Conservation (phyloP, 2,329 filamentous ascomycete genomes). For the Pseudogymnoascus sp. region DNA sequence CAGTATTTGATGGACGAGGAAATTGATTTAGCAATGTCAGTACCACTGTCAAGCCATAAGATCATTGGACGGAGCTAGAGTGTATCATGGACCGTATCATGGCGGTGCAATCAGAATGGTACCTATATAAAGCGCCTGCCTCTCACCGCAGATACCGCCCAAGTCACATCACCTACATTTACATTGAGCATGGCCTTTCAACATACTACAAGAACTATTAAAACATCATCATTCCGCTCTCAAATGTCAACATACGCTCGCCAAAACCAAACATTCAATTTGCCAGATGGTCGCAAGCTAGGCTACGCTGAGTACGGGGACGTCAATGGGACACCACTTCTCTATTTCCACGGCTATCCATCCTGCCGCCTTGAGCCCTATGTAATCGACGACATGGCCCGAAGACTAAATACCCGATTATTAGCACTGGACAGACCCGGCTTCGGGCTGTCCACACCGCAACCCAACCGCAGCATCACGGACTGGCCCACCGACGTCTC, state of each 20-base stretch:
- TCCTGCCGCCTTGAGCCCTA: slow-evolving; percentile 33
- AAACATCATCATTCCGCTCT: not conserved
- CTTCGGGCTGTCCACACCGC: slow-evolving; percentile 33
- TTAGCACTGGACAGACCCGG: slow-evolving; percentile 36
- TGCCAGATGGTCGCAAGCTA: slow-evolving; percentile 34
- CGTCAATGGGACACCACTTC: slow-evolving; percentile 13
- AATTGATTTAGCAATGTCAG: not conserved
- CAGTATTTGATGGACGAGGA: not conserved
- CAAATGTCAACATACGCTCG: slow-evolving; percentile 8
- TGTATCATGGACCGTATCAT: not conserved
- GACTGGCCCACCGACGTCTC: slow-evolving; percentile 37
- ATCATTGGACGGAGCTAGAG: not conserved
- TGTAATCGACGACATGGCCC: slow-evolving; percentile 23
- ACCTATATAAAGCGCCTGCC: not conserved
- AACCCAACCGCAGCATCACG: slow-evolving; percentile 20
- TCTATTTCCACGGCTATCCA: slow-evolving; percentile 38
- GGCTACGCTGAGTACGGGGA: slow-evolving; percentile 35
- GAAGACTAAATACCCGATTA: slow-evolving; percentile 25
- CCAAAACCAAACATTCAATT: slow-evolving; percentile 21
- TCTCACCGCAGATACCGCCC: not conserved
- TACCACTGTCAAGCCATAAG: not conserved
- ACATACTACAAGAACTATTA: not conserved
- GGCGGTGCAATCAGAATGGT: not conserved
- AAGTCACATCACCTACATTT: not conserved
- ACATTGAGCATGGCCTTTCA: not conserved